Percentiles rank a stretch among this genome's conserved stretches.
phyloP scores from a whole-genome alignment of 2,329 filamentous ascomycete genomes.

The Coniochaeta ligniaria region DNA sequence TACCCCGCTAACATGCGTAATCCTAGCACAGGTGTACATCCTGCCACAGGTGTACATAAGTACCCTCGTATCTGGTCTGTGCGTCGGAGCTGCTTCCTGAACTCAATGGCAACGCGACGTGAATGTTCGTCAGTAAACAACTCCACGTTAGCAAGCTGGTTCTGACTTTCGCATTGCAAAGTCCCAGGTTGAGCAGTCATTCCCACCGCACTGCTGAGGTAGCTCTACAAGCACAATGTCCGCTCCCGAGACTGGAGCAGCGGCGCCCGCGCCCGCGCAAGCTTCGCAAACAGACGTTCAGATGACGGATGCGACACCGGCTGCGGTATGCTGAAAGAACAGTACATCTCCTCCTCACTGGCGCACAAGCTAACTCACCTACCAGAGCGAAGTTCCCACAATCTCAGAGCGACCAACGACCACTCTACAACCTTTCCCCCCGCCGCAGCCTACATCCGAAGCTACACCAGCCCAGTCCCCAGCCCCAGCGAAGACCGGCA shows the following conservation, averaged over 20 bases:
- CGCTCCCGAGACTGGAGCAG: background rate
- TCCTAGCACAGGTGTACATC: too few species aligned
- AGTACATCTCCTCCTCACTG: background rate
- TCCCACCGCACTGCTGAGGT: background rate
- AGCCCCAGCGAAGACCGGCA: constrained; percentile 38
- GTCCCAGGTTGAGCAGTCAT: background rate
- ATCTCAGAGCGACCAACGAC: background rate
- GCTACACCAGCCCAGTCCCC: constrained; percentile 1
- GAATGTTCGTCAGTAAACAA: background rate
- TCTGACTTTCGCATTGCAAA: background rate
- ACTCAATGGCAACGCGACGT: background rate
- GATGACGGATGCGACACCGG: constrained; percentile 29
- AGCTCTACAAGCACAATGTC: background rate
- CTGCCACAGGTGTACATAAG: too few species aligned
- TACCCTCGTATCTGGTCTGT: background rate
- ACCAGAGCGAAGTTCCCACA: background rate
- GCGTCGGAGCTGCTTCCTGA: background rate
- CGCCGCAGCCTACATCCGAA: constrained; percentile 3
- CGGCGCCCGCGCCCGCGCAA: background rate
- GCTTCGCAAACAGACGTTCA: constrained; percentile 22
- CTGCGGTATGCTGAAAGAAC: background rate
- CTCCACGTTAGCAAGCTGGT: background rate
- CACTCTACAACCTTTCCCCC: background rate
- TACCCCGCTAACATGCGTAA: too few species aligned
- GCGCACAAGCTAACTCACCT: background rate